Evolutionary conservation across 2,329 filamentous ascomycete species (phyloP), one percentile per base, ranked within the genome.

Genomic region (Aspergillus sp.): DNA sequence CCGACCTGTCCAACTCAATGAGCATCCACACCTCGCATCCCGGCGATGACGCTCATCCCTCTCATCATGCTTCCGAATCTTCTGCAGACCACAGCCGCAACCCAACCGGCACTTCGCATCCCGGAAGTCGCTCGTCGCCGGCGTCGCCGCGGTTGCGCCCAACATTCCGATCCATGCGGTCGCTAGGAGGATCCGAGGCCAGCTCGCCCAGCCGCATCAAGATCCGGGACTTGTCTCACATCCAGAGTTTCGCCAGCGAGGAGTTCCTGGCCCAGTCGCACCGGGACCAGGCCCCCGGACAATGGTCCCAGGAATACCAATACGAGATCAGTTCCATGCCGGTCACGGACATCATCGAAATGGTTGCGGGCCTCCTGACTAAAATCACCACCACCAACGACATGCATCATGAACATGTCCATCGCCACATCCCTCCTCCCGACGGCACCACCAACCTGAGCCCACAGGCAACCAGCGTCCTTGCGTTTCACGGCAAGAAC

Each of bases 281-380:
- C 38, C 66, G 71, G 43, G 72, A 73, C 36, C 71, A 61, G 38
- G 55, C 75, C 57, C 70, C 75, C 41, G 67, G 73, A 31, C 69
- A 75, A 62, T 75, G 75, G 57, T 64, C 72, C 29, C 76, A 79
- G 49, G 81, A 84, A 55, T 80, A 81, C 50, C 83, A 86, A 68
- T 99, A 96, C 70, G 94, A 97, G 72, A 97, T 99, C 64, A 97
- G 92, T 74, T 89, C 85, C 49, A 97, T 99, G 93, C 94, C 94
- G 48, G 95, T 97, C 50, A 86, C 88, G 59, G 93, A 99, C 68
- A 90, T 99, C 62, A 99, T 99, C 68, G 93, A 97, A 73, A 97
- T 99, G 94, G 94, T 99, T 3, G 94, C 94, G 4, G 94, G 92
- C 5, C 81, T 99, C 20, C 79, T 99, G 57, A 96, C 93, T 52